Conservation (phyloP, 306 rosid species). For the Begonia masoniana region DNA sequence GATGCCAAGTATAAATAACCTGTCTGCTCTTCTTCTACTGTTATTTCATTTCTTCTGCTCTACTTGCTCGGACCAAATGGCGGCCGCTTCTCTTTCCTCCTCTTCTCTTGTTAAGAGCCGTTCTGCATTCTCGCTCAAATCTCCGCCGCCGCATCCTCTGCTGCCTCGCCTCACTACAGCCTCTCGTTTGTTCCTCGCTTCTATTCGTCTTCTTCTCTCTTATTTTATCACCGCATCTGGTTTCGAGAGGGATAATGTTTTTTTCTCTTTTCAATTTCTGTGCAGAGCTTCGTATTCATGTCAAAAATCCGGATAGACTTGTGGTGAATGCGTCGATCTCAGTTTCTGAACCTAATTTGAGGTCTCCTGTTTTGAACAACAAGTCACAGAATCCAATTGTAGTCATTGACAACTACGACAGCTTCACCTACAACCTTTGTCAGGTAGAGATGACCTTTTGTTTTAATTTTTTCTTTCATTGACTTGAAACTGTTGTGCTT, state of each 20-base stretch:
- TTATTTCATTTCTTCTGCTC: background rate
- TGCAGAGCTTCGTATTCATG: slow-evolving; percentile 15
- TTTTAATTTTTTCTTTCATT: background rate
- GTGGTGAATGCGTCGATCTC: slow-evolving; percentile 28
- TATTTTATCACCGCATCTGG: background rate
- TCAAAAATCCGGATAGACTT: slow-evolving; percentile 29
- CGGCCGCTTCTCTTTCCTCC: background rate
- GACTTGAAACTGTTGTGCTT: background rate
- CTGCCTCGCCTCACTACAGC: background rate
- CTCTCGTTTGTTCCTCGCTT: background rate
- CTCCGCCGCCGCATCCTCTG: background rate
- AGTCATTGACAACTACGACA: slow-evolving; percentile 52
- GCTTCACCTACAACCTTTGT: slow-evolving; percentile 92
- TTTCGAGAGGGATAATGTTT: background rate
- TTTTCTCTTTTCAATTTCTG: slow-evolving; percentile 1
- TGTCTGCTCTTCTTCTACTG: background rate
- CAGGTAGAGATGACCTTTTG: slow-evolving; percentile 34
- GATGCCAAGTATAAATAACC: too few species aligned
- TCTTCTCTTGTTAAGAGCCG: background rate
- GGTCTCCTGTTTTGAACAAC: slow-evolving; percentile 10
- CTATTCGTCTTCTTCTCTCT: background rate
- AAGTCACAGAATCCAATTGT: slow-evolving; percentile 24
- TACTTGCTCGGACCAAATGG: background rate
- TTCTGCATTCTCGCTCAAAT: background rate
- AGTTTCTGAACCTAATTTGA: slow-evolving; percentile 9